Base-by-base conservation (phyloP, 75 land plant genomes). In the Cunninghamia lanceolata region DNA sequence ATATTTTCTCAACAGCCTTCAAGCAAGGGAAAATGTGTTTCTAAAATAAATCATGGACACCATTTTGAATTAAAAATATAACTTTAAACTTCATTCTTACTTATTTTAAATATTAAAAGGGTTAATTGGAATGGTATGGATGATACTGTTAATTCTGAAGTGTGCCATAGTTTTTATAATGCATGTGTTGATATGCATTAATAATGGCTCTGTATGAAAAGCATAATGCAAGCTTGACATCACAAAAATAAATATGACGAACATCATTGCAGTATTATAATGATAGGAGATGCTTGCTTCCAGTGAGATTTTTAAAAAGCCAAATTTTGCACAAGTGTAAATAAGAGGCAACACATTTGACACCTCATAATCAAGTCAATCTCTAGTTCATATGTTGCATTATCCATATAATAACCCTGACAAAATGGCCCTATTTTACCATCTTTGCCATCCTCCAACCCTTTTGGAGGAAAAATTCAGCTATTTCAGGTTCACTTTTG, bases 301-400 rank as follows among this genome's bases (percentile, higher is more conserved):
- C 40, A 40, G 21, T 77, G n/a, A 28, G 40, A 39, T 38, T 40
- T 77, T 21, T 1, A 40, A 40, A 76, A 35, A 39, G 9, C 0
- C 36, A 76, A 76, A 39, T 19, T 16, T 38, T 40, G 28, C 43
- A 77, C 45, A 40, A 45, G 45, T 77, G 80, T 25, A 77, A 77
- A 8, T 77, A 39, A 40, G 45, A 80, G 50, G 45, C 47, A 45
- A 28, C 28, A 52, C 30, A 80, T 45, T 45, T 45, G 82, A 80
- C 9, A 10, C 50, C 47, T n/a, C 82, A 45, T 34, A 80, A 13
- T 39, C 82, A 80, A 80, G n/a, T 25, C n/a, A 45, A n/a, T 11
- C 50, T 80, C 47, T 80, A n/a, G 47, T 80, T 80, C 82, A 17
- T 80, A 80, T 28, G 42, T 80, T 40, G 45, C 10, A 79, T 80